Evolutionary conservation across 805 yeast genomes (phyloP), one percentile per base, ranked within the genome.

Genomic region (Starmera amethionina): DNA sequence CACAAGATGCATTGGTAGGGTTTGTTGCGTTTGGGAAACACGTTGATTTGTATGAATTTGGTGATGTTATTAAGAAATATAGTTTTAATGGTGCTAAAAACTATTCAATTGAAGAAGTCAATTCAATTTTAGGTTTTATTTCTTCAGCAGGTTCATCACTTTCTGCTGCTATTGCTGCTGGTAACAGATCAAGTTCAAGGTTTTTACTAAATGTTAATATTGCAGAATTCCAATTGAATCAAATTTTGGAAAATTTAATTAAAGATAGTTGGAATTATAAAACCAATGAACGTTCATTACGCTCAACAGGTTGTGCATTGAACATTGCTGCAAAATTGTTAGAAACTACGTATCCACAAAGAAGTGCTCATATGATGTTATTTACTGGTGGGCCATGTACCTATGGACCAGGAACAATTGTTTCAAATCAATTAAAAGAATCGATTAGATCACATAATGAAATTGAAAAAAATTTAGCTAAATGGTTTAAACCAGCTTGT

Each of bases 371-470:
- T 37, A 52, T 77, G 5, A 54, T 77, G 52, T 55, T 72, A 19
- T 79, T 79, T 49, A 52, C 73, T 5, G 82, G 78, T 27, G 86
- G 86, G 1, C 77, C 82, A 6, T 73, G 82, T 48, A 80, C 85
- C 0, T 60, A 61, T 44, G 85, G 85, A 2, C 82, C 82, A 2
- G 87, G 86, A 2, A 52, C 62, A 32, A 73, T 80, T 30, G 84
- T 79, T 10, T 70, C 71, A 8, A 60, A 67, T n/a, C 59, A 63
- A 22, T 62, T 78, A 42, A 78, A 73, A 48, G 81, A 76, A 42
- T 80, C 85, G 7, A 62, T 79, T 35, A 68, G 87, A 61, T 77
- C 84, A 0, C 86, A 79, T 52, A 74, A 75, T 51, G 82, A 77
- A 52, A 70, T 79, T 33, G 73, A 68, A 44, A 72, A 71, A 15